Evolutionary conservation across 495 filamentous ascomycete genomes (phyloP), one percentile per base, ranked within the genome.

Genomic region (Aspergillus wentii): DNA sequence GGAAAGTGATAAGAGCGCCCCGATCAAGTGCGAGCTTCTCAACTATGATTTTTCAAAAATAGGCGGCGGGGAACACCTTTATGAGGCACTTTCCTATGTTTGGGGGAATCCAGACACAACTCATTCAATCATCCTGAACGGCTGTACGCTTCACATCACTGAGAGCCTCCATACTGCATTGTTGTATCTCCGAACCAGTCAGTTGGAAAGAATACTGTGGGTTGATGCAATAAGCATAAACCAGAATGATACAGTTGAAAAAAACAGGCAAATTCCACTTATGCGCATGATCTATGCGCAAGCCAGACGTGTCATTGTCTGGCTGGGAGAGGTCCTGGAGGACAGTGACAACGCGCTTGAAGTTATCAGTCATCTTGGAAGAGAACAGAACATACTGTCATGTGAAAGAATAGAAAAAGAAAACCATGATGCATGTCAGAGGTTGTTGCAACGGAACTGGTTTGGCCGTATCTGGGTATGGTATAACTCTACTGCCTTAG

Each of bases 191-290:
- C 48, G 44, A 35, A 34, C 52, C 33, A 13, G 8, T 16, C 37
- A 34, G 16, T 4, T 48, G 8, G 28, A 35, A 13, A 35, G 53
- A 30, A 48, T 35, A 18, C 18, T 61, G 48, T 64, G 60, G 60
- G 49, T 59, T 8, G 60, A 64, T 37, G 51, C 57, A 9, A 39
- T 61, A 17, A 57, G 54, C 43, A 64, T 64, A 18, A 59, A 64
- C 31, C 60, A 61, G 30, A 8, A 45, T 8, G 52, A 64, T 19
- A 38, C 39, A 14, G 32, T 33, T 7, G 60, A 64, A 36, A 45
- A 54, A 27, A 46, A 44, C 19, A 29, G 44, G 3, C 57, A 63
- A 32, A 49, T 59, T 38, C 44, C 20, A 13, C 16, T 31, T 3
- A 43, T 43, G 40, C 11, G 33, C 9, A 31, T 16, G 2, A 64